Evolutionary conservation across 2,329 filamentous ascomycete species (phyloP), one percentile per base, ranked within the genome.

Genomic region (Colletotrichum eleusines): DNA sequence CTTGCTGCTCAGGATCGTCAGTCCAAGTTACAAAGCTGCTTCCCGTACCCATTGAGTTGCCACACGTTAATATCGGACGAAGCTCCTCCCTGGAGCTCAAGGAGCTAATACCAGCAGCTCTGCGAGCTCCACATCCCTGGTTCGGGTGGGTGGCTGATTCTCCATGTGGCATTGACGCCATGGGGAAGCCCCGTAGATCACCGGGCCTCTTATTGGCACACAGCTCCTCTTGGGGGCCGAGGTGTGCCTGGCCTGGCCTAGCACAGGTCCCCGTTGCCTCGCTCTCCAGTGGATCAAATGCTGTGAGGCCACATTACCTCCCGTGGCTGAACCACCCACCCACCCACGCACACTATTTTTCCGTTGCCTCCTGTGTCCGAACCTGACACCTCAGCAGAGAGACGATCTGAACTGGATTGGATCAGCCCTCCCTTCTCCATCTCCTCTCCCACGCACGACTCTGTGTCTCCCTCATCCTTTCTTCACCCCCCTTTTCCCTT

Each of bases 271-370:
- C 48, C 48, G 31, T 54, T 26, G 31, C 54, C 23, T 57, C 33
- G 33, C 53, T 42, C 35, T 53, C 50, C 65, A 54, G 44, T 71
- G 69, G 69, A 69, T 71, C 69, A 68, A 63, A 3, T 38, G 58
- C 64, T 66, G 60, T 72, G 60, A 72, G 69, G 69, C 69, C 69
- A 72, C 66, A 65, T 72, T 66, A 18, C 57, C 28, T 46, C 28
- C 59, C 23, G 26, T 62, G 53, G 46, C 66, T 65, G 53, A 59
- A 51, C 64, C 54, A 40, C 61, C 61, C 54, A 44, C 66, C 20
- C 33, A 35, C n/a, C n/a, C n/a, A n/a, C n/a, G n/a, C 60, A 64
- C 69, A 53, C 31, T 63, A 31, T 50, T 72, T 72, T 70, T 57
- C 68, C 64, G 64, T 55, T 44, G 63, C 42, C 31, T 61, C 51